These are phyloP conservation scores for Pleurotus citrinopileatus DNA, from an alignment of 768 basidiomycete genomes.

Conservation along the genomic window DNA sequence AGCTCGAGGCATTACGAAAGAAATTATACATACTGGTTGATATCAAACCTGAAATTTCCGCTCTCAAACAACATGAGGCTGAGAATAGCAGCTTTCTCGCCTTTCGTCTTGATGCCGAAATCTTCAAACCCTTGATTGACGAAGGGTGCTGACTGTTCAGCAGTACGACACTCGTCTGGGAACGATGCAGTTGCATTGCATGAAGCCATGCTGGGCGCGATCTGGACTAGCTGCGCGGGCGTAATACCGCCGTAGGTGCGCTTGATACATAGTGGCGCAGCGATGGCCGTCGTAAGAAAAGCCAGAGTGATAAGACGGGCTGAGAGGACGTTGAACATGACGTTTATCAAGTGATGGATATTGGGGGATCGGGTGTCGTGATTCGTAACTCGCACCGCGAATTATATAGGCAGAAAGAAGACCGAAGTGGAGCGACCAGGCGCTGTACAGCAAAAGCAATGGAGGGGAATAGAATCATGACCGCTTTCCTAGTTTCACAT, in stretches of 20 bases:
- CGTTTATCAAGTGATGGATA: too few relatives aligned
- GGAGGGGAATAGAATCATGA: not conserved
- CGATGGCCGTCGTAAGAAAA: conserved; percentile 3
- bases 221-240: conserved; percentile 16
- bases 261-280: conserved; percentile 1
- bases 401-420: not conserved
- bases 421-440: conserved; percentile 1
- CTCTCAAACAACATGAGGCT: conserved; percentile 21
- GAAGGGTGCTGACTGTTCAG: conserved; percentile 20
- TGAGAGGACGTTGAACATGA: not conserved
- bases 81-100: conserved; percentile 21
- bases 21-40: too few relatives aligned
- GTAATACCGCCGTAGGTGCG: conserved; percentile 12
- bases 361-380: not conserved
- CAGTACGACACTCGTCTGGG: conserved; percentile 18
- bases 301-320: not conserved
- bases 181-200: conserved; percentile 15
- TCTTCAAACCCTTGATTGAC: conserved; percentile 19
- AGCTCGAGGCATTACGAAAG: too few relatives aligned
- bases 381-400: conserved; percentile 4
- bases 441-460: conserved; percentile 2
- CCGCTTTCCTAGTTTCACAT: not conserved
- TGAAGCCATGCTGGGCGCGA: conserved; percentile 14
- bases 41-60: conserved; percentile 19
- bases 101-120: conserved; percentile 14